These are phyloP conservation scores for Stemphylium lycopersici DNA, from an alignment of 2,329 filamentous ascomycete genomes.

Conservation along the genomic window DNA sequence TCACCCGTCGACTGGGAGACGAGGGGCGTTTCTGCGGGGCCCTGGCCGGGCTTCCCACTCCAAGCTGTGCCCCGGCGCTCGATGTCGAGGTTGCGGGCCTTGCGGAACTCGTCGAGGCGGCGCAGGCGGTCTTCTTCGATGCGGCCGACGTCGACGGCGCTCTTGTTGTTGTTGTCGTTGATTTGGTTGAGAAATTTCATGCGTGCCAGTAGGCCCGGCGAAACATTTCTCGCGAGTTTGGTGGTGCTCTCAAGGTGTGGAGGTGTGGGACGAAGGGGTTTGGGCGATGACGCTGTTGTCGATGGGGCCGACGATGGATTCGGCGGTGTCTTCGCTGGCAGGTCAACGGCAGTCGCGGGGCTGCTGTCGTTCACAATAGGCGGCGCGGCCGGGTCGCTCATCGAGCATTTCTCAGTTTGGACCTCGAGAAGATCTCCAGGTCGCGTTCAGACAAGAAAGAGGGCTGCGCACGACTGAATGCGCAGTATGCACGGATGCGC, in stretches of 20 bases:
- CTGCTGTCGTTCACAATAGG: constrained; percentile 24
- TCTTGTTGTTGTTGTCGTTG: constrained; percentile 40
- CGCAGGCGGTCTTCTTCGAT: constrained; percentile 73
- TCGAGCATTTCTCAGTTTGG: constrained; percentile 30
- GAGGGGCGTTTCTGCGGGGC: constrained; percentile 24
- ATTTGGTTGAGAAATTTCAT: constrained; percentile 52
- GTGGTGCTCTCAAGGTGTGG: constrained; percentile 33
- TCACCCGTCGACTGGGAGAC: constrained; percentile 45
- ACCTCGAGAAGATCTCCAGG: constrained; percentile 25
- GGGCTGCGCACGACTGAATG: constrained; percentile 20
- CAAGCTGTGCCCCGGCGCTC: constrained; percentile 73
- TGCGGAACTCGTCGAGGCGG: constrained; percentile 70
- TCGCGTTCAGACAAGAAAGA: constrained; percentile 20
- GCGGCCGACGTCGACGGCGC: constrained; percentile 61
- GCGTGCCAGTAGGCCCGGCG: constrained; percentile 53
- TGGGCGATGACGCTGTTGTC: constrained; percentile 18
- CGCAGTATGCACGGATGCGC: constrained; percentile 23
- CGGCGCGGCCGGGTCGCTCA: constrained; percentile 30
- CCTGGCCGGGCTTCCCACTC: constrained; percentile 58
- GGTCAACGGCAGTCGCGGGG: constrained; percentile 27
- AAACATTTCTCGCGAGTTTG: constrained; percentile 49
- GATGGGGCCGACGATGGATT: constrained; percentile 12
- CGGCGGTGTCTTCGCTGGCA: constrained; percentile 29
- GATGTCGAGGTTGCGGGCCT: constrained; percentile 61
- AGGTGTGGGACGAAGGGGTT: constrained; percentile 19